Base-by-base conservation (phyloP, 202 grass and related monocot genomes). In the Sporobolus alterniflorus region DNA sequence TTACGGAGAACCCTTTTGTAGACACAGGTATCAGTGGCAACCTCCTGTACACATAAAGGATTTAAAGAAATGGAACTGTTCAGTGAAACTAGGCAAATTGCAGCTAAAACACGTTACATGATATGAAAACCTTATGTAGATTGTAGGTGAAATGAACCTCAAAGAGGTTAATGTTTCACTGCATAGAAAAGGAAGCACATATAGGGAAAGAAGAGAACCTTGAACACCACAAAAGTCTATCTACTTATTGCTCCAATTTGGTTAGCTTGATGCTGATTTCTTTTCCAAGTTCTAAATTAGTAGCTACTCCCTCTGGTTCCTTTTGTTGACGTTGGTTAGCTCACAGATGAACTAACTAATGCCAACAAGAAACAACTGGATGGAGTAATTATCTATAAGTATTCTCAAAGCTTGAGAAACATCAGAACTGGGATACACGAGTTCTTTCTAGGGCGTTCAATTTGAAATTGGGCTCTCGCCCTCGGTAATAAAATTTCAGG, bases 1-100 rank as follows among this genome's bases (percentile, higher is more conserved):
- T 85, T 88, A 51, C 83, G 82, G 64, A 93, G 74, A 78, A 93
- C 86, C 86, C 89, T 91, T 93, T 91, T 97, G 74, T 89, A 97
- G 70, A 93, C 88, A 76, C 84, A 89, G 44, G 85, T 91, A 83
- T 91, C 89, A 80, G 76, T 81, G 36, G 94, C 84, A 76, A 72
- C 70, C 81, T 97, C 91, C 86, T 97, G 56, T 52, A 71, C 46
- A 72, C 6, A 66, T 31, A 33, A 77, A 59, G 6, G 24, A 59
- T 81, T 72, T 51, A 34, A 30, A 52, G 8, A 41, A 49, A 64
- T 15, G 13, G 3, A 57, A 73, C 61, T 8, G 9, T 21, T 69
- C 66, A 83, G n/a, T 26, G 12, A 73, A 43, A 59, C 13, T 50
- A n/a, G 70, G 12, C 59, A 67, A 46, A 70, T 49, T 49, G 17